Evolutionary conservation across 805 yeast species (phyloP).

Genomic region (Tetrapisispora taiwanensis): DNA sequence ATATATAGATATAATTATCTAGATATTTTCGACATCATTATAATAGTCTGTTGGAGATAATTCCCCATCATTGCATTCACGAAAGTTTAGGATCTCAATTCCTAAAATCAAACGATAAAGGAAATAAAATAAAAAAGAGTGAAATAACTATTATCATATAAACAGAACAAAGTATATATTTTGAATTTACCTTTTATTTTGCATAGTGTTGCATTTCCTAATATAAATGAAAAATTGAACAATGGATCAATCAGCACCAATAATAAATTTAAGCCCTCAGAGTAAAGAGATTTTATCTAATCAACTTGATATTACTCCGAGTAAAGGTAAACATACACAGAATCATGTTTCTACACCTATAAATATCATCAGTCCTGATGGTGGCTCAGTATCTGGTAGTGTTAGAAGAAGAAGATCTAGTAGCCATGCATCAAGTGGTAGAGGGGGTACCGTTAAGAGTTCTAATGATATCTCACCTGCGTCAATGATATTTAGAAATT

Average conservation of each 20-base stretch:
- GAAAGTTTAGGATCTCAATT: no score
- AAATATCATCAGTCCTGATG: background rate
- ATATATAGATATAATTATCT: no score
- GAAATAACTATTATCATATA: no score
- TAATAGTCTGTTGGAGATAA: no score
- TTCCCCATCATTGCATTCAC: no score
- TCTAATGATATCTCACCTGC: slow-evolving; percentile 36
- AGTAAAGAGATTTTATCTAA: slow-evolving; percentile 3
- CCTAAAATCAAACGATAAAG: no score
- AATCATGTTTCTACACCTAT: background rate
- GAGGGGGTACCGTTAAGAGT: slow-evolving; percentile 11
- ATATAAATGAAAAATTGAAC: background rate
- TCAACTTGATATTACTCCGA: background rate
- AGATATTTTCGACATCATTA: no score
- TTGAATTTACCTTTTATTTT: no score
- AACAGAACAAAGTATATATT: no score
- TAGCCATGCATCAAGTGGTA: slow-evolving; percentile 24
- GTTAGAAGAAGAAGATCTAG: slow-evolving; percentile 15
- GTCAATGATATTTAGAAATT: slow-evolving; percentile 69
- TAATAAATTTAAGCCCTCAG: slow-evolving; percentile 2
- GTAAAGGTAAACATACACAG: background rate
- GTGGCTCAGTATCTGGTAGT: background rate
- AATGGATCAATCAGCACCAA: background rate
- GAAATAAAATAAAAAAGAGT: no score
- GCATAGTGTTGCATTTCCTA: no score